Evolutionary conservation across 2,329 filamentous ascomycete genomes (phyloP).

Genomic region (Neophaeococcomyces aloes): DNA sequence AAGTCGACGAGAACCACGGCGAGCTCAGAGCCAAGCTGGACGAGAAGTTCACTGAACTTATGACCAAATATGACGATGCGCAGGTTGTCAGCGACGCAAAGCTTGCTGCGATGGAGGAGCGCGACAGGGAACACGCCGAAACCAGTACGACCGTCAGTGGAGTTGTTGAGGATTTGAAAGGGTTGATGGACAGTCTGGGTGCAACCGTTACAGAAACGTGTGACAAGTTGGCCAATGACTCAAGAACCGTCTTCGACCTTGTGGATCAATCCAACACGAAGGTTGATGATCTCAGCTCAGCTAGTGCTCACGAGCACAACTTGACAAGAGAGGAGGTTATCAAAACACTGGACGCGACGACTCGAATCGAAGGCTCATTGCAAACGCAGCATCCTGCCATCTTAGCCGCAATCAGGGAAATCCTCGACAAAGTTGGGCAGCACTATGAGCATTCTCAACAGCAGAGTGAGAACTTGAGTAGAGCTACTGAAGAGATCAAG

Average conservation of each 20-base stretch:
- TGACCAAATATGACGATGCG: constrained; percentile 80
- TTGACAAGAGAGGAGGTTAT: constrained; percentile 72
- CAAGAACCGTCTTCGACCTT: constrained; percentile 71
- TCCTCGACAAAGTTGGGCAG: constrained; percentile 70
- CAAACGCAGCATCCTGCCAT: constrained; percentile 81
- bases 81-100: constrained; percentile 64
- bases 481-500: constrained; percentile 51
- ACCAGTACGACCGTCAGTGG: constrained; percentile 64
- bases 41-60: constrained; percentile 69
- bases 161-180: constrained; percentile 75
- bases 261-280: constrained; percentile 69
- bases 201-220: constrained; percentile 69
- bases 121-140: constrained; percentile 61
- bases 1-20: constrained; percentile 49
- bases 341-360: constrained; percentile 61
- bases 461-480: constrained; percentile 79
- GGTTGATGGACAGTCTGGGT: constrained; percentile 75
- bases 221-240: constrained; percentile 78
- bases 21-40: constrained; percentile 52
- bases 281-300: constrained; percentile 60
- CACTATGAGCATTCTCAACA: constrained; percentile 86
- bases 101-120: constrained; percentile 60
- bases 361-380: constrained; percentile 66
- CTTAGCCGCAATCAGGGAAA: constrained; percentile 71
- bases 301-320: constrained; percentile 68